A percentile compares a stretch with the other conserved stretches of the same genome.
phyloP scores from a whole-genome alignment of 106 monocot species.

The Vanilla planifolia region DNA sequence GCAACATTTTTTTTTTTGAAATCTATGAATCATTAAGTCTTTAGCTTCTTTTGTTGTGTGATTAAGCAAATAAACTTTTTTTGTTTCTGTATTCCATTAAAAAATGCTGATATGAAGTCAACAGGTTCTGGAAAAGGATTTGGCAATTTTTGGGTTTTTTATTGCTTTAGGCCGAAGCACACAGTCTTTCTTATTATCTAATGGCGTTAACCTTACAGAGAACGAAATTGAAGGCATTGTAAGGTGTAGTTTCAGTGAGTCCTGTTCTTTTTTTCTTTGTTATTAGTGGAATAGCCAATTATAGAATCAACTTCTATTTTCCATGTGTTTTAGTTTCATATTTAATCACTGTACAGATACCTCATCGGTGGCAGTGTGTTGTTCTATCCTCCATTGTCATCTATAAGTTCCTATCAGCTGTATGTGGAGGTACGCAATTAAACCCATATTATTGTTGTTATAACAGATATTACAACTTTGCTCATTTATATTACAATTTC shows the following conservation, averaged over 20 bases:
- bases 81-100: neutral
- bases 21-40: too few species aligned
- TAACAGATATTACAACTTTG: neutral
- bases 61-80: too few species aligned
- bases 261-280: neutral
- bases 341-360: conserved; percentile 44
- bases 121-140: conserved; percentile 94
- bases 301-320: neutral
- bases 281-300: neutral
- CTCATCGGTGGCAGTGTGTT: conserved; percentile 95
- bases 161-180: conserved; percentile 93
- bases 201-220: conserved; percentile 41
- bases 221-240: conserved; percentile 59
- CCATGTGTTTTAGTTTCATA: conserved; percentile 2
- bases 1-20: too few species aligned
- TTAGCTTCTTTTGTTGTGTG: too few species aligned
- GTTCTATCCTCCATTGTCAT: conserved; percentile 96
- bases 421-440: conserved; percentile 78
- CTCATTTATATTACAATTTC: neutral
- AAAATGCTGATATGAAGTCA: conserved; percentile 5
- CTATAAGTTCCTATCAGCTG: conserved; percentile 96
- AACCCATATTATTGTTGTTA: conserved; percentile 3
- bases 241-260: conserved; percentile 37
- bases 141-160: conserved; percentile 98
- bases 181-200: conserved; percentile 69